Evolutionary conservation across 805 yeast genomes (phyloP).

Genomic region (Ogataea nonfermentans): DNA sequence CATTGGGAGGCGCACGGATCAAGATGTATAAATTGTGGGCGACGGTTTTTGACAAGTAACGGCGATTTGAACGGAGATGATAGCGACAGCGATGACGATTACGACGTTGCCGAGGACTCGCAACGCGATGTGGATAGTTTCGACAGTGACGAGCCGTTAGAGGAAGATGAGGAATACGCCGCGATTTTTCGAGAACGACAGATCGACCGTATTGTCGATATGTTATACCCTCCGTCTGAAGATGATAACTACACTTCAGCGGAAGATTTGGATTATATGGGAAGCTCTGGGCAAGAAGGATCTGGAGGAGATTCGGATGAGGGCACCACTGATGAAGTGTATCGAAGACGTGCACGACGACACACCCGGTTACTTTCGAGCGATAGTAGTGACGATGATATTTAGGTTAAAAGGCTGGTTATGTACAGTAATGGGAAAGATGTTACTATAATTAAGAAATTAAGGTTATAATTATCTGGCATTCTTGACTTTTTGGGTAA

Average conservation of each 20-base stretch:
- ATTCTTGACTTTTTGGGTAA: too few species aligned
- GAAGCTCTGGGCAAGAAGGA: conserved; percentile 1
- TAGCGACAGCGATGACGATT: conserved; percentile 9
- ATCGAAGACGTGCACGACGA: neutral
- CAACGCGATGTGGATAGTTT: conserved; percentile 10
- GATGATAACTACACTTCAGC: conserved; percentile 5
- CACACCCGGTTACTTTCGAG: conserved; percentile 1
- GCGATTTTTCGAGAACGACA: conserved; percentile 2
- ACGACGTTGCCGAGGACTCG: conserved; percentile 10
- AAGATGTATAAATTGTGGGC: conserved; percentile 67
- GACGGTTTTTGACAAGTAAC: conserved; percentile 37
- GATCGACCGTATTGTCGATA: neutral
- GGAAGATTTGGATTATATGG: conserved; percentile 5
- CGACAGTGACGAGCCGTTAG: neutral
- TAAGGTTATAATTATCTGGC: too few species aligned
- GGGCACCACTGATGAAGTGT: neutral
- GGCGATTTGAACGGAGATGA: conserved; percentile 5
- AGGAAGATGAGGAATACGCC: conserved; percentile 2
- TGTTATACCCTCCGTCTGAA: neutral
- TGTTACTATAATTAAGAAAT: too few species aligned
- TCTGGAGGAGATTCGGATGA: neutral
- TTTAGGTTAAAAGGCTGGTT: neutral
- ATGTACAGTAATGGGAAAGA: too few species aligned
- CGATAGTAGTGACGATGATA: conserved; percentile 2
- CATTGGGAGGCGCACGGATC: conserved; percentile 77